Base-by-base conservation (phyloP, 164 flowering plant species). In the Euptelea pleiosperma region DNA sequence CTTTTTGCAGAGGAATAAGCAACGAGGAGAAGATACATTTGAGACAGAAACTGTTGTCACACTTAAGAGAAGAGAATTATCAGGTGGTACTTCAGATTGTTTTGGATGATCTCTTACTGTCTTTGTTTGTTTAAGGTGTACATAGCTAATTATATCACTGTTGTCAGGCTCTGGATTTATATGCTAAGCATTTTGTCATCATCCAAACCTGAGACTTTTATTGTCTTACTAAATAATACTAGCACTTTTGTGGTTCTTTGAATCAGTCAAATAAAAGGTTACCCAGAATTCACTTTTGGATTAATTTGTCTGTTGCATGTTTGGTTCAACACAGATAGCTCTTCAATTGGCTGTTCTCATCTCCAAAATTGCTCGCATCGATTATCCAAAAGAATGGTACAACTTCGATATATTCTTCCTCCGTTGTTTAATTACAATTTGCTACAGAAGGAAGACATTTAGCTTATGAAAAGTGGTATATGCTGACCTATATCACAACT, bases 371-470 rank as follows among this genome's bases (percentile, higher is more conserved):
- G 98, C 98, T 66, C 91, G 98, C n/a, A 70, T 90, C 48, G 98
- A 93, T 73, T 93, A 93, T 76, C 97, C 98, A 19, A 87, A 76
- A 68, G 98, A 93, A 58, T 93, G 98, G 98, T 89, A 84, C 39
- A 15, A 28, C 28, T 50, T 60, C 40, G 24, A 36, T 48, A 43
- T 31, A 25, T 53, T 52, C 36, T 58, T 35, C 44, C 12, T 39
- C 35, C n/a, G 15, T 16, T 37, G 11, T 29, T 42, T 50, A 36
- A 22, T 60, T 26, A 34, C n/a, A 25, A 14, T 36, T 31, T 52
- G 18, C 24, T 61, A 37, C 19, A 11, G 41, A 21, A 28, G 36
- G 42, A 58, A 46, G 24, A 47, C 28, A 12, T 34, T 47, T 36
- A 15, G 12, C 48, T 42, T 34, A 9, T 2, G 9, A 39, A 31